These are phyloP conservation scores for Coemansia interrupta DNA, from an alignment of 192 early-diverging fungal species.

Conservation along the genomic window DNA sequence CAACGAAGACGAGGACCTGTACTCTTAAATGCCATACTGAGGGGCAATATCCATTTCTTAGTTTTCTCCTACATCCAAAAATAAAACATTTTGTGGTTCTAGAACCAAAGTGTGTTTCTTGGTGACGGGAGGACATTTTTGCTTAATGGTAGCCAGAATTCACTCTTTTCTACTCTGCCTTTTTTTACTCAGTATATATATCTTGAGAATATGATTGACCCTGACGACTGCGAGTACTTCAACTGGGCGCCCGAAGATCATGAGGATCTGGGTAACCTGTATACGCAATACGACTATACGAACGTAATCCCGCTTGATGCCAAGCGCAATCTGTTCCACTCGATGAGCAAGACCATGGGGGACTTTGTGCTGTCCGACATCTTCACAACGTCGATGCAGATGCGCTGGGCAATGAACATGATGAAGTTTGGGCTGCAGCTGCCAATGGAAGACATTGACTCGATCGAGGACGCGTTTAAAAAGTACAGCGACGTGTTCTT, in stretches of 20 bases:
- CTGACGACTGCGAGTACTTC: slow-evolving; percentile 29
- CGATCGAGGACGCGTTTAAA: slow-evolving; percentile 29
- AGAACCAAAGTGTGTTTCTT: background rate
- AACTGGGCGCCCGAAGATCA: slow-evolving; percentile 22
- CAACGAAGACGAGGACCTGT: slow-evolving; percentile 49
- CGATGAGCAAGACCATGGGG: slow-evolving; percentile 18
- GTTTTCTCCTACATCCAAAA: background rate
- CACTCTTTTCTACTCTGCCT: background rate
- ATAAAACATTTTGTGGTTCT: background rate
- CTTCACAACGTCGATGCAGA: slow-evolving; percentile 24
- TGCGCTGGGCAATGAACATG: slow-evolving; percentile 39
- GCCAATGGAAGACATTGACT: slow-evolving; percentile 29
- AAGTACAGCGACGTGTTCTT: slow-evolving; percentile 39
- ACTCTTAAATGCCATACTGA: slow-evolving; percentile 27
- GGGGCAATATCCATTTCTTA: background rate
- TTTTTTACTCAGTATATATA: slow-evolving; percentile 2
- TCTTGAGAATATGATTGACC: slow-evolving; percentile 24
- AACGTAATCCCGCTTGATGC: slow-evolving; percentile 24
- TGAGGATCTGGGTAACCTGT: background rate
- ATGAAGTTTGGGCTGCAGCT: slow-evolving; percentile 46
- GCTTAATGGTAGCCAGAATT: background rate
- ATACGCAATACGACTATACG: slow-evolving; percentile 23
- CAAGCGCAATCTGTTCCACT: slow-evolving; percentile 36
- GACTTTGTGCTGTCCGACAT: slow-evolving; percentile 18
- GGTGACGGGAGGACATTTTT: background rate